Conservation (phyloP, 208 protist genomes). For the Acanthamoeba royreba region DNA sequence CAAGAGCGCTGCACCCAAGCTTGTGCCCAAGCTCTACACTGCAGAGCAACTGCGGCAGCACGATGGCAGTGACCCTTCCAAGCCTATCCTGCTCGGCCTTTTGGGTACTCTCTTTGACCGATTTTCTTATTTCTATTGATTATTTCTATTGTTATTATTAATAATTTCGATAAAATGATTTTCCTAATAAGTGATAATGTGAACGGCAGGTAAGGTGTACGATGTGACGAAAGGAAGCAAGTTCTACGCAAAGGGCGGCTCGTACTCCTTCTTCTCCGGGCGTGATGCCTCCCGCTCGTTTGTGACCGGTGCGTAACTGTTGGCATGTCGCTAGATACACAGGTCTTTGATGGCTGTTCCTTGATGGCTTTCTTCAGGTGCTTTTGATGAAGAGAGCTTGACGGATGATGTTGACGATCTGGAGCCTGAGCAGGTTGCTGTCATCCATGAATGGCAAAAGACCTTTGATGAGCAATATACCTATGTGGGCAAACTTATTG, state of each 20-base stretch:
- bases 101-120: not conserved
- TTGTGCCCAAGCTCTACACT: not conserved
- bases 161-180: not conserved
- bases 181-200: not conserved
- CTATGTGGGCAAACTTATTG: conserved; percentile 1
- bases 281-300: conserved; percentile 10
- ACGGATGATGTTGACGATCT: not conserved
- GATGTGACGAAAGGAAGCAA: not conserved
- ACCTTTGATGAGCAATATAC: not conserved
- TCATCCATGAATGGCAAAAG: not conserved
- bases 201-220: conserved; percentile 22
- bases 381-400: not conserved
- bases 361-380: not conserved
- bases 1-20: no score
- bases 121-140: no score
- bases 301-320: not conserved
- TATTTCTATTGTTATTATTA: no score
- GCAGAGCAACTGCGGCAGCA: not conserved
- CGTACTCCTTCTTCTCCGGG: conserved; percentile 21
- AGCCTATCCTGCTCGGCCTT: not conserved
- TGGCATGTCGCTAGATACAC: no score
- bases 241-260: conserved; percentile 36
- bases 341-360: not conserved
- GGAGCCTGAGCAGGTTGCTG: not conserved
- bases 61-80: not conserved